Evolutionary conservation across 1,284 basidiomycete species (phyloP).

Genomic region (Ustilago cynodontis): DNA sequence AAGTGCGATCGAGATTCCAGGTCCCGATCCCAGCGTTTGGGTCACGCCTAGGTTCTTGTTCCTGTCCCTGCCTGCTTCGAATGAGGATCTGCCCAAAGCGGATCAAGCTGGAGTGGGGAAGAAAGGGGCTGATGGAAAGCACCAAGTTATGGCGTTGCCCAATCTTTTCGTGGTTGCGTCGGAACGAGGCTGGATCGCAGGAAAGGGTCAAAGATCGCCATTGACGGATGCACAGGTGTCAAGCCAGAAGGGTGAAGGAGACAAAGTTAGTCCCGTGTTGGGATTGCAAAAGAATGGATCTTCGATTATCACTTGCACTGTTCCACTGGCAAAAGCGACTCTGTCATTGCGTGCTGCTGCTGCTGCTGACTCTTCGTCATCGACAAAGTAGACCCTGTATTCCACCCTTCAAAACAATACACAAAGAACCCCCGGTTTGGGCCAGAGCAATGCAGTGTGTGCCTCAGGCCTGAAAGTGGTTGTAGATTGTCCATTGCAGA

Average conservation of each 20-base stretch:
- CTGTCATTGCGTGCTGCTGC: constrained; percentile 26
- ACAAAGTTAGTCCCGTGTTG: constrained; percentile 13
- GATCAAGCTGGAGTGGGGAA: constrained; percentile 10
- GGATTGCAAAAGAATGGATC: constrained; percentile 38
- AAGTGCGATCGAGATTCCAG: constrained; percentile 53
- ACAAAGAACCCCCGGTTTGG: neutral
- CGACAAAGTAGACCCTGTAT: neutral
- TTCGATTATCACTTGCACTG: constrained; percentile 39
- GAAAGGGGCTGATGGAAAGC: constrained; percentile 18
- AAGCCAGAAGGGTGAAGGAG: constrained; percentile 6
- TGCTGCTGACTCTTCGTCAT: neutral
- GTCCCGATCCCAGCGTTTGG: constrained; percentile 52
- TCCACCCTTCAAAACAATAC: neutral
- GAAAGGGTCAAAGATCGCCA: constrained; percentile 27
- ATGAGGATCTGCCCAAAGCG: constrained; percentile 25
- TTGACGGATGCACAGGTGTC: constrained; percentile 6
- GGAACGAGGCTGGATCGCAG: constrained; percentile 56
- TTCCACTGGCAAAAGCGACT: constrained; percentile 38
- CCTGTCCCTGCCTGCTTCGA: constrained; percentile 42
- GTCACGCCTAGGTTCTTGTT: constrained; percentile 53
- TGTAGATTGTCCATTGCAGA: neutral
- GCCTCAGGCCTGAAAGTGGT: neutral
- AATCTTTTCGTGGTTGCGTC: constrained; percentile 56
- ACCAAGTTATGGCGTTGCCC: constrained; percentile 55
- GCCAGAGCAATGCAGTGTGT: neutral